Base-by-base conservation (phyloP, 73 alveolate species). In the Paramecium octaurelia region DNA sequence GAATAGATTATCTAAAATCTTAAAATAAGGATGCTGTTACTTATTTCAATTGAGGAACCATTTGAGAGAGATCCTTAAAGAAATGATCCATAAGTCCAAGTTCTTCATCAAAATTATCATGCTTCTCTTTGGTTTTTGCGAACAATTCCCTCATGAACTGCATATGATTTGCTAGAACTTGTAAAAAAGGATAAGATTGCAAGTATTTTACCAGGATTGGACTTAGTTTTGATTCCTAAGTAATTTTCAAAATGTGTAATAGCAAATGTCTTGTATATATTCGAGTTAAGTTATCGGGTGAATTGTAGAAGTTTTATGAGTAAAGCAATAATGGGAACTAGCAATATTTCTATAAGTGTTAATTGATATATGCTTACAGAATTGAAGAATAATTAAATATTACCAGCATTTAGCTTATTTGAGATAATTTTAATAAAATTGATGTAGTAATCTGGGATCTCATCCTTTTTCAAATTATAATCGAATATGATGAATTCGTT, bases 401-500 rank as follows among this genome's bases (percentile, higher is more conserved):
- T 73, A 8, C 40, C 40, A 35, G 40, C 18, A 21, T 31, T 40
- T 2, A 73, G 40, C 16, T 34, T 73, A 73, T 20, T 20, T 6
- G 87, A 34, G 16, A 73, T 4, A 8, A 73, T 36, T 43, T 73
- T 73, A 16, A 73, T 36, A 38, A 73, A 73, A 18, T 73, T 73
- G 18, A 73, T 73, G 87, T 73, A 73, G 24, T 73, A 73, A 34
- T 73, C 87, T 6, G 34, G 18, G n/a, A 43, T 73, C 9, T 73
- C 87, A 14, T 73, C 87, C 6, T 73, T 40, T 35, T 31, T 10
- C 36, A 36, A 73, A 35, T 73, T 38, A 73, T 38, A 35, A 21
- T 73, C 46, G 12, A 35, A 73, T 73, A 73, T 73, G 3, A 73
- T 73, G 38, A 73, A 73, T 73, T 73, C 87, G 18, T 73, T 73